A percentile compares a stretch with the other conserved stretches of the same genome.
Evolutionary conservation across 2,329 filamentous ascomycete genomes (phyloP).

Genomic region (Claviceps sp.): DNA sequence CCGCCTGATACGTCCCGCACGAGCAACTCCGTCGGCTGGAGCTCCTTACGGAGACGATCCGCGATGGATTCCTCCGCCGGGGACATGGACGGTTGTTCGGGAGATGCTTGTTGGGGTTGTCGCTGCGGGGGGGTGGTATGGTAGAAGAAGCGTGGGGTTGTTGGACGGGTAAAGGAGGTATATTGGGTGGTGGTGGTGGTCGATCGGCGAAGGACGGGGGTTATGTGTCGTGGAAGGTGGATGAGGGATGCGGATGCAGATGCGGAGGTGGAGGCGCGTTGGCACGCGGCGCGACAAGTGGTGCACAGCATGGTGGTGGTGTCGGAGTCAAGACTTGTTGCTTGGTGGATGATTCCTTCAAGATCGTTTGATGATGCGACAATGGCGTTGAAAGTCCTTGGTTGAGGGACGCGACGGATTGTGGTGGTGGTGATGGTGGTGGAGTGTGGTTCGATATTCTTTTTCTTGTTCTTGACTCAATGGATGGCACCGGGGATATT

Average conservation of each 20-base stretch:
- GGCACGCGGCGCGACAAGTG: neutral
- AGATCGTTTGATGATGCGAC: too few species aligned
- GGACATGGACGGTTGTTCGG: conserved; percentile 16
- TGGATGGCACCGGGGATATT: too few species aligned
- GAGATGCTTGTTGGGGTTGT: neutral
- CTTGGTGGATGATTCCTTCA: too few species aligned
- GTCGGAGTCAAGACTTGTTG: too few species aligned
- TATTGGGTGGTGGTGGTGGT: neutral
- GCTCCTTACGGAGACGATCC: conserved; percentile 35
- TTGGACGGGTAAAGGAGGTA: too few species aligned
- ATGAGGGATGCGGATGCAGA: neutral
- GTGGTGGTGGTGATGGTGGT: too few species aligned
- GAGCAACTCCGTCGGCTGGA: conserved; percentile 37
- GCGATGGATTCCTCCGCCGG: conserved; percentile 46
- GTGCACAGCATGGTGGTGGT: neutral
- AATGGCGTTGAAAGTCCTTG: too few species aligned
- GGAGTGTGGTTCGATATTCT: too few species aligned
- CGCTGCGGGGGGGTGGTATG: neutral
- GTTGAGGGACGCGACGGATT: too few species aligned
- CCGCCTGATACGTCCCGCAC: conserved; percentile 74
- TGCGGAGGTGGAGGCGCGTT: neutral
- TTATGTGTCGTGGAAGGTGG: neutral
- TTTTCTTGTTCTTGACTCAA: too few species aligned
- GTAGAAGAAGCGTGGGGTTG: neutral
- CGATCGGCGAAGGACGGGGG: neutral